phyloP scores from a whole-genome alignment of 148 eudicot species.

The Cornus controversa region DNA sequence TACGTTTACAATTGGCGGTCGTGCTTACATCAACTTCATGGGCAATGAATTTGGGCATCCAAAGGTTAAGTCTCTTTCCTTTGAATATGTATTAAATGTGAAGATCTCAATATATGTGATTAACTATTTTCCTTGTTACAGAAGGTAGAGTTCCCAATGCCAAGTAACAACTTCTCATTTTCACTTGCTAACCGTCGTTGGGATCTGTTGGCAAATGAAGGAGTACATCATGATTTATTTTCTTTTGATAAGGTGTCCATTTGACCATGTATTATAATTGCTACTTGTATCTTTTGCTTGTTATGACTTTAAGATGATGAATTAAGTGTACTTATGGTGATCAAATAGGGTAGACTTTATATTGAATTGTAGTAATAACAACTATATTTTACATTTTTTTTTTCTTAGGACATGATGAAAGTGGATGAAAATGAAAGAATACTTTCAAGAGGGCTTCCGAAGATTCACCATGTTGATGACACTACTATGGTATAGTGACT shows the following conservation, averaged over 20 bases:
- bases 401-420: constrained; percentile 81
- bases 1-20: constrained; percentile 76
- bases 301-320: background rate
- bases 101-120: background rate
- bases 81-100: background rate
- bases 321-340: background rate
- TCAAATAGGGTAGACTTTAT: constrained; percentile 6
- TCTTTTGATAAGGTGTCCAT: constrained; percentile 75
- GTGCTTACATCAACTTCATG: constrained; percentile 95
- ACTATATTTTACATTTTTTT: constrained; percentile 13
- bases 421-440: constrained; percentile 69
- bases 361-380: background rate
- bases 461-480: constrained; percentile 85
- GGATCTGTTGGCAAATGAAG: constrained; percentile 65
- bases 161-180: constrained; percentile 72
- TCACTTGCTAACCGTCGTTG: constrained; percentile 82
- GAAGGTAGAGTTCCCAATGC: constrained; percentile 91
- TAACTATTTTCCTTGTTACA: constrained; percentile 26
- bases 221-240: constrained; percentile 51
- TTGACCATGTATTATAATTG: background rate
- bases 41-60: constrained; percentile 99
- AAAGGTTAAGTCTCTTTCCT: constrained; percentile 49
- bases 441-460: constrained; percentile 66
- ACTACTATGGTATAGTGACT: constrained; percentile 52
- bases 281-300: background rate